These are phyloP conservation scores for Pleurotus giganteus DNA, from an alignment of 768 basidiomycete genomes.

Conservation along the genomic window DNA sequence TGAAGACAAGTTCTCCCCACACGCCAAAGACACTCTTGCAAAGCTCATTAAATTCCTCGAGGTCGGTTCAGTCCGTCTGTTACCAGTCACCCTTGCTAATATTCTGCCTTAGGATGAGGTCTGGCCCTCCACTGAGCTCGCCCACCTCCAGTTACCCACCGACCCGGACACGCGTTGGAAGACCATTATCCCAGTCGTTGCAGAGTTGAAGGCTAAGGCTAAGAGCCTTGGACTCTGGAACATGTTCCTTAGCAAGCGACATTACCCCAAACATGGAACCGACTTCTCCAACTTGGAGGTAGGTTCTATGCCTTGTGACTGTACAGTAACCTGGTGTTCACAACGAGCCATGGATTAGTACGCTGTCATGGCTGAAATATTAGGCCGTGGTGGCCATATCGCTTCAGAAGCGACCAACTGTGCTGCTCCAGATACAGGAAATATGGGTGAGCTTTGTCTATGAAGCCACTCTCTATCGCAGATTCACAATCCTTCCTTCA, in stretches of 20 bases:
- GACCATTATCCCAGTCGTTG: slow-evolving; percentile 76
- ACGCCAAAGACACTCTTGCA: slow-evolving; percentile 81
- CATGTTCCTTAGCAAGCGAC: slow-evolving; percentile 90
- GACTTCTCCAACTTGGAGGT: slow-evolving; percentile 95
- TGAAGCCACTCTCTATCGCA: not conserved
- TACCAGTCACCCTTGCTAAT: not conserved
- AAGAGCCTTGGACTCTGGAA: slow-evolving; percentile 94
- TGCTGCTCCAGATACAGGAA: slow-evolving; percentile 95
- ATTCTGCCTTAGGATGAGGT: slow-evolving; percentile 72
- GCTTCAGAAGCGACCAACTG: slow-evolving; percentile 91
- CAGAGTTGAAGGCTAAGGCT: slow-evolving; percentile 84
- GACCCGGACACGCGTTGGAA: slow-evolving; percentile 81
- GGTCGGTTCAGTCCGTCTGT: slow-evolving; percentile 38
- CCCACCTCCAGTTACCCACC: slow-evolving; percentile 77
- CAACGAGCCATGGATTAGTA: slow-evolving; percentile 54
- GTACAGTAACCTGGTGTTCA: not conserved
- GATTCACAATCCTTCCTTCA: not conserved
- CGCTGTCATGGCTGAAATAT: slow-evolving; percentile 94
- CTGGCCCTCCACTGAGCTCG: slow-evolving; percentile 72
- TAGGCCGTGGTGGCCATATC: slow-evolving; percentile 80
- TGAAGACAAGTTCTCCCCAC: slow-evolving; percentile 91
- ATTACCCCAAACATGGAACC: slow-evolving; percentile 88
- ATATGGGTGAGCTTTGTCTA: slow-evolving; percentile 71
- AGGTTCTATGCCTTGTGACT: slow-evolving; percentile 15
- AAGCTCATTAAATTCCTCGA: slow-evolving; percentile 85